These are phyloP conservation scores for Suhomyces chickasaworum DNA, from an alignment of 1,139 yeast species.

Conservation along the genomic window DNA sequence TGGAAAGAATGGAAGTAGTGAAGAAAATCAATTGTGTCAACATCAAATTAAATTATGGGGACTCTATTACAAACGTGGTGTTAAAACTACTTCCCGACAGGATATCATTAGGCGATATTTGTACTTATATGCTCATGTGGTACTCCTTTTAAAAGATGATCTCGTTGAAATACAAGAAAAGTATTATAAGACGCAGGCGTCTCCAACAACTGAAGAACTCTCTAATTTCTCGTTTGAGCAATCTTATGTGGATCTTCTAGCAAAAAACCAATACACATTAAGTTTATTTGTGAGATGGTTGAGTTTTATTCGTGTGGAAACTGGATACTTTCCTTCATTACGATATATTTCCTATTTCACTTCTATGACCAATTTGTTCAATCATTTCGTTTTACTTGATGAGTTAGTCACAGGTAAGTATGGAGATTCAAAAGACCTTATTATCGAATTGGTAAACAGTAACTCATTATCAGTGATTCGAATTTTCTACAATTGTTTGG, in stretches of 20 bases:
- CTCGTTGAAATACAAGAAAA: conserved; percentile 7
- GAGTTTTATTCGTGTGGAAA: conserved; percentile 33
- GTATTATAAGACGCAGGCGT: conserved; percentile 14
- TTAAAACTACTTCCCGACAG: conserved; percentile 17
- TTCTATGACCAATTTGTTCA: conserved; percentile 28
- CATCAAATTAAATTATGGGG: conserved; percentile 25
- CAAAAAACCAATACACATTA: conserved; percentile 25
- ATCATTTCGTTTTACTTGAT: conserved; percentile 29
- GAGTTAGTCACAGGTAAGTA: conserved; percentile 15
- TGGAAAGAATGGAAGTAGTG: conserved; percentile 17
- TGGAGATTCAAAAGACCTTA: conserved; percentile 18
- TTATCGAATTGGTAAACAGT: conserved; percentile 15
- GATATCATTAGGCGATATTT: conserved; percentile 26
- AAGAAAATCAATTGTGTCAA: conserved; percentile 17
- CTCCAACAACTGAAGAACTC: conserved; percentile 10
- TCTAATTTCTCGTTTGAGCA: conserved; percentile 1
- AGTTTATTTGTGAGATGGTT: conserved; percentile 33
- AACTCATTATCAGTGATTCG: conserved; percentile 20
- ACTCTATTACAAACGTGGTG: conserved; percentile 29
- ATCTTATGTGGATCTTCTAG: conserved; percentile 21
- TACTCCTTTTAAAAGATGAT: conserved; percentile 12
- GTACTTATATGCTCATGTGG: conserved; percentile 24
- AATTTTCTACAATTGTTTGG: conserved; percentile 25
- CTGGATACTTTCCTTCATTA: conserved; percentile 36
- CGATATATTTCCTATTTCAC: conserved; percentile 34